phyloP scores from a whole-genome alignment of 2,329 filamentous ascomycete genomes.

The Dryadomyces quercivorus region DNA sequence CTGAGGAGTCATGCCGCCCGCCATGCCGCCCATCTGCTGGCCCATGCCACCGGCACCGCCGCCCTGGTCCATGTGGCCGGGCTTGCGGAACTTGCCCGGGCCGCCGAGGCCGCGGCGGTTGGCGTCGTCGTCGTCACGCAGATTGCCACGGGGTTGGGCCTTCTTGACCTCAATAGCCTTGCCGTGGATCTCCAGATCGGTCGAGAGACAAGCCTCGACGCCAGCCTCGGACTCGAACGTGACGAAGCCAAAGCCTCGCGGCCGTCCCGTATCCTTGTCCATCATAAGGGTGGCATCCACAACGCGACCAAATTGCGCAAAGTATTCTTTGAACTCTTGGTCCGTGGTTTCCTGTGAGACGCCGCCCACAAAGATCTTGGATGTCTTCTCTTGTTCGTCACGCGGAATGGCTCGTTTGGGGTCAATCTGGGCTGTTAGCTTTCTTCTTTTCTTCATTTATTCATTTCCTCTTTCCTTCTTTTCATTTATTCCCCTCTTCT shows the following conservation, averaged over 20 bases:
- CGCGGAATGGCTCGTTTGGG: slow-evolving; percentile 94
- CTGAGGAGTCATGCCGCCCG: slow-evolving; percentile 74
- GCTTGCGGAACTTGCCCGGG: slow-evolving; percentile 43
- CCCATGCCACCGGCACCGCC: slow-evolving; percentile 13
- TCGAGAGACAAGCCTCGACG: slow-evolving; percentile 78
- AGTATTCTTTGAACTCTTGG: slow-evolving; percentile 91
- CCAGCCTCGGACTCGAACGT: slow-evolving; percentile 95
- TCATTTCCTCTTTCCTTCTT: neutral
- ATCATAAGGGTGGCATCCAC: slow-evolving; percentile 99
- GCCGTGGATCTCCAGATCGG: slow-evolving; percentile 80
- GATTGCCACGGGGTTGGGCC: slow-evolving; percentile 86
- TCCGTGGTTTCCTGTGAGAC: slow-evolving; percentile 96
- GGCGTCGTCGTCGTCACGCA: slow-evolving; percentile 80
- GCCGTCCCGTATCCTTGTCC: slow-evolving; percentile 97
- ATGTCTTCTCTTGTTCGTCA: slow-evolving; percentile 95
- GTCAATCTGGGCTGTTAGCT: slow-evolving; percentile 59
- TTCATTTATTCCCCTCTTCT: neutral
- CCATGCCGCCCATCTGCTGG: slow-evolving; percentile 26
- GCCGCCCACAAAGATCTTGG: slow-evolving; percentile 96
- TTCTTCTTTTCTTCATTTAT: neutral
- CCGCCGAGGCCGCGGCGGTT: slow-evolving; percentile 36
- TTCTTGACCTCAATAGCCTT: slow-evolving; percentile 99
- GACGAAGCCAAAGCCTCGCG: slow-evolving; percentile 92
- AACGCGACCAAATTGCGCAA: slow-evolving; percentile 90
- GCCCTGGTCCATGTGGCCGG: slow-evolving; percentile 22